Base-by-base conservation (phyloP, 352 stramenopile genomes). In the Pythium plurisporium region DNA sequence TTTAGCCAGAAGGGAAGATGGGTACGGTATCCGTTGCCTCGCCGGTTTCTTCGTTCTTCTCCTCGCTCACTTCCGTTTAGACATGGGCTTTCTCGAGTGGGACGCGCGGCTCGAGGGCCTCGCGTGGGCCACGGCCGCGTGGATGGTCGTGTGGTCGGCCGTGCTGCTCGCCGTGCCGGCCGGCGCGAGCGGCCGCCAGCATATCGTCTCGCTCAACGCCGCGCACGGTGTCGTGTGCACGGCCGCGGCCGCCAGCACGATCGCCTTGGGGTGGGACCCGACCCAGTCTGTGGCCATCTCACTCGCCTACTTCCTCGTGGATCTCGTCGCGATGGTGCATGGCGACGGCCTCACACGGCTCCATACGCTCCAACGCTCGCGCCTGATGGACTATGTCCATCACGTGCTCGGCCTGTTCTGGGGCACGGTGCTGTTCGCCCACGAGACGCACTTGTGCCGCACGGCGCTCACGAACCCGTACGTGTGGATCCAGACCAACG, bases 401-500 rank as follows among this genome's bases (percentile, higher is more conserved):
- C 81, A 91, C 64, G 38, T 86, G 9, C 69, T 91, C 31, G 72
- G 79, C 8, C 51, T 91, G 20, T 80, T 82, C 55, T 88, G 76
- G 76, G 81, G 81, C 15, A 56, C 70, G 8, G 49, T 78, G 49
- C 79, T 87, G 22, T 89, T 77, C 46, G 46, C 71, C n/a, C 79
- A 83, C 6, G 81, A 89, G 36, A 60, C 66, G n/a, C 72, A 59
- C 4, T 65, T 88, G 52, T 91, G 81, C 30, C 63, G 68, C 17
- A 37, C 63, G 12, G 60, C 60, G 14, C 70, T 89, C 25, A 75
- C 79, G 15, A 91, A 89, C 59, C 52, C 79, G 26, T 91, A 91
- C 71, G 78, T 89, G 50, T 91, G 79, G 79, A 89, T 91, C 63
- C 81, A 91, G 54, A 91, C 81, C 27, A 91, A 91, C 53, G 81